These are phyloP conservation scores for Brassica cretica DNA, from an alignment of 345 rosid species.

Conservation along the genomic window DNA sequence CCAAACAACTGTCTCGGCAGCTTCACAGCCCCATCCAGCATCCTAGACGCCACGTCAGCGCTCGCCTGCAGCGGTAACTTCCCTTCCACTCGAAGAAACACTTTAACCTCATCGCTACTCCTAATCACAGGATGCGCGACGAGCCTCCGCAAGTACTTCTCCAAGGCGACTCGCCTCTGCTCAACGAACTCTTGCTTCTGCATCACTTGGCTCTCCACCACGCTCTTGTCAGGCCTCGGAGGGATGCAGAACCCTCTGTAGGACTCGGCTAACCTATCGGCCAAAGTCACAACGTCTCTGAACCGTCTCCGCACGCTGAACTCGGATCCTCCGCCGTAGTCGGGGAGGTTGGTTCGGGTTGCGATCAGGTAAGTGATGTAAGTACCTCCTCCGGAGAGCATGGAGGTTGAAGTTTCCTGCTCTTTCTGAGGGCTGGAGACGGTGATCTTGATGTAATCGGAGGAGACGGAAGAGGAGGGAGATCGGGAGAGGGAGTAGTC, in stretches of 20 bases:
- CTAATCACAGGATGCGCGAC: constrained; percentile 70
- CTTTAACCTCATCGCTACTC: constrained; percentile 77
- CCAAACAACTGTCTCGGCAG: constrained; percentile 86
- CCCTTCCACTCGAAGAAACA: constrained; percentile 80
- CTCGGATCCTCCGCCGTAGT: constrained; percentile 55
- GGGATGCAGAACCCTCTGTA: constrained; percentile 85
- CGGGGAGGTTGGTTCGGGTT: constrained; percentile 75
- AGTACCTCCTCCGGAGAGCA: constrained; percentile 73
- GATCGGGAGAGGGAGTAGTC: constrained; percentile 50
- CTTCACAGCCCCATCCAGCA: constrained; percentile 92
- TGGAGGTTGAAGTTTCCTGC: constrained; percentile 57
- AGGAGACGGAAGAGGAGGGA: constrained; percentile 48
- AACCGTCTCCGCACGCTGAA: constrained; percentile 83
- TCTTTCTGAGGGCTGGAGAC: constrained; percentile 92
- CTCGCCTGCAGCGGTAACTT: constrained; percentile 62
- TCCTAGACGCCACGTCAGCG: constrained; percentile 83
- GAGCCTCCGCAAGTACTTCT: constrained; percentile 77
- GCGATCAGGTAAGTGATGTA: constrained; percentile 74
- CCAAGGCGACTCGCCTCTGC: constrained; percentile 84
- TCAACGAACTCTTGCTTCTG: constrained; percentile 98
- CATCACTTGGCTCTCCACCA: constrained; percentile 96
- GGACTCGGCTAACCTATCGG: constrained; percentile 80
- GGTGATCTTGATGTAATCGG: constrained; percentile 71
- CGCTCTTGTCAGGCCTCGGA: constrained; percentile 90
- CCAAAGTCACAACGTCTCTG: constrained; percentile 74